These are phyloP conservation scores for Fraxinus dipetala DNA, from an alignment of 305 asterid species.

Conservation along the genomic window DNA sequence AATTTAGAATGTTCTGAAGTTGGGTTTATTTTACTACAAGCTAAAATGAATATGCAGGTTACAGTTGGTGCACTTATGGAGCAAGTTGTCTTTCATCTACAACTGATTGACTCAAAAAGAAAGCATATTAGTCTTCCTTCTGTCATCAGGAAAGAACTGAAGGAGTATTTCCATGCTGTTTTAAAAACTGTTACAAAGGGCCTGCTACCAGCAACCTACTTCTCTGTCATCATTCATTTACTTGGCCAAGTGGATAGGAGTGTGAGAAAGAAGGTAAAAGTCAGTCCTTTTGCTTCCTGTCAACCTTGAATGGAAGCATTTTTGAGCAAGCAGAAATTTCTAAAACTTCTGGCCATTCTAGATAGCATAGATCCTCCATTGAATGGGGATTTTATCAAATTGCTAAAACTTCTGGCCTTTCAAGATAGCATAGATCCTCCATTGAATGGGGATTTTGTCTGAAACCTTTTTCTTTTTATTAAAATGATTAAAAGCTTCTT, in stretches of 20 bases:
- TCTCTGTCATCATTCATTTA: constrained; percentile 57
- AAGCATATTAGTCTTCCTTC: constrained; percentile 48
- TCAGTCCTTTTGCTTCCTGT: neutral
- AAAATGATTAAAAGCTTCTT: neutral
- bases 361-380: neutral
- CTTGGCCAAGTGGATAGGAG: constrained; percentile 52
- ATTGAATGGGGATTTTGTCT: constrained; percentile 1
- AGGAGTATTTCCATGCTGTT: constrained; percentile 48
- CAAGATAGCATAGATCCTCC: neutral
- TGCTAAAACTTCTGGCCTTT: neutral
- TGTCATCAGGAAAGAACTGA: constrained; percentile 59
- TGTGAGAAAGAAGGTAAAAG: constrained; percentile 69
- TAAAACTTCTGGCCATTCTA: neutral
- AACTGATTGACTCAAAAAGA: constrained; percentile 48
- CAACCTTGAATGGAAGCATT: constrained; percentile 11
- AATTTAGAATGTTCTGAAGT: neutral
- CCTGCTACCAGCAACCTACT: constrained; percentile 62
- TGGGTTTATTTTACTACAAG: constrained; percentile 14
- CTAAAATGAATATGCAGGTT: constrained; percentile 45
- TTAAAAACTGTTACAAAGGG: constrained; percentile 51
- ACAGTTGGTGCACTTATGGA: constrained; percentile 72
- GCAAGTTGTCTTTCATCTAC: constrained; percentile 60
- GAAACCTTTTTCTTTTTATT: neutral
- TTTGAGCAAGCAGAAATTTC: constrained; percentile 9
- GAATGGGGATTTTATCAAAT: constrained; percentile 1